Conservation (phyloP, 352 stramenopile genomes). For the Globisporangium heterothallicum region DNA sequence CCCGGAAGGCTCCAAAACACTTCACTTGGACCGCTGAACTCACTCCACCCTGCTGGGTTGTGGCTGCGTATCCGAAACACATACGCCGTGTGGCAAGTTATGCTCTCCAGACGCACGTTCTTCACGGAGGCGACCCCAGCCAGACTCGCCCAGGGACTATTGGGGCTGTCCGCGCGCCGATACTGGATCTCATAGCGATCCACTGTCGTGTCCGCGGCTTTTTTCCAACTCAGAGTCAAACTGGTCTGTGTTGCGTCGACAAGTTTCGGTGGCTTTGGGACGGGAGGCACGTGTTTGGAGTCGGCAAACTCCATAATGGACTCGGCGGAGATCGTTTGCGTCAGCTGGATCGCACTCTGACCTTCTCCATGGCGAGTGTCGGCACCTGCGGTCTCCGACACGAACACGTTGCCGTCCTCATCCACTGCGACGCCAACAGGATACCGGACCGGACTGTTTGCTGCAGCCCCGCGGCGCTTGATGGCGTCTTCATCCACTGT, state of each 20-base stretch:
- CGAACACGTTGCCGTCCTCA: conserved; percentile 63
- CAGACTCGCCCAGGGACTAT: conserved; percentile 46
- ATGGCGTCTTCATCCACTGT: conserved; percentile 62
- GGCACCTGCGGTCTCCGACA: conserved; percentile 31
- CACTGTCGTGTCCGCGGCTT: conserved; percentile 49
- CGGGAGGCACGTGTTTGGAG: conserved; percentile 29
- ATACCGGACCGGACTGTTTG: conserved; percentile 46
- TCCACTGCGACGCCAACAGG: conserved; percentile 67
- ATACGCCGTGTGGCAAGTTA: conserved; percentile 46
- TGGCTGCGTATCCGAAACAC: conserved; percentile 57
- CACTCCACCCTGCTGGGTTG: conserved; percentile 68
- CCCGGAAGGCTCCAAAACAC: conserved; percentile 61
- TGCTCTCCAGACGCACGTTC: conserved; percentile 31
- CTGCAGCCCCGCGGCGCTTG: conserved; percentile 34
- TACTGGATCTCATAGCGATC: conserved; percentile 78
- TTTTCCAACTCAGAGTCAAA: conserved; percentile 56
- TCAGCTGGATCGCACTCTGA: conserved; percentile 17
- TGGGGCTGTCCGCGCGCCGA: conserved; percentile 34
- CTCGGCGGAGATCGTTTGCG: conserved; percentile 51
- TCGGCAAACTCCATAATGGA: conserved; percentile 56
- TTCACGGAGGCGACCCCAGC: conserved; percentile 28
- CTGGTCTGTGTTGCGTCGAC: conserved; percentile 45
- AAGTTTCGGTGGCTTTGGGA: conserved; percentile 32
- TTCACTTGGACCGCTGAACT: conserved; percentile 45
- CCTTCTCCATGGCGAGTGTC: neutral